Conservation (phyloP, 768 basidiomycete genomes). For the Exsudoporus frostii region DNA sequence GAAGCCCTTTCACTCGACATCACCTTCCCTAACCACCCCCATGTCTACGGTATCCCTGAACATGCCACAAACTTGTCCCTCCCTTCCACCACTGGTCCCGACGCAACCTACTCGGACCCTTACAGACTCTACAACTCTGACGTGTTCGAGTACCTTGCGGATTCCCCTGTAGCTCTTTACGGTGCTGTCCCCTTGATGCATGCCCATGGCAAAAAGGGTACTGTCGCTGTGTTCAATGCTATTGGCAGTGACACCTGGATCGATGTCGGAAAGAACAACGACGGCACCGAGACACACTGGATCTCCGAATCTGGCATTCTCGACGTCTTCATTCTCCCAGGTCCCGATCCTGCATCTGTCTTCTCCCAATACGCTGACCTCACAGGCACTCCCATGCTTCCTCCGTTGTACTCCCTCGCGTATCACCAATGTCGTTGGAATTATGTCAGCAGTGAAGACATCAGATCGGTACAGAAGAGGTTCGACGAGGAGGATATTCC, state of each 20-base stretch:
- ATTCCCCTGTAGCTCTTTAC: slow-evolving; percentile 77
- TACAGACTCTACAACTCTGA: slow-evolving; percentile 95
- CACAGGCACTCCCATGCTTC: slow-evolving; percentile 85
- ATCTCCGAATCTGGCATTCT: slow-evolving; percentile 96
- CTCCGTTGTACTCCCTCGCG: slow-evolving; percentile 85
- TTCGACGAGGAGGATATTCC: slow-evolving; percentile 97
- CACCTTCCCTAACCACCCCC: slow-evolving; percentile 85
- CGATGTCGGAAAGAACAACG: slow-evolving; percentile 60
- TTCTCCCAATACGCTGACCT: slow-evolving; percentile 83
- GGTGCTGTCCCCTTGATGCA: slow-evolving; percentile 92
- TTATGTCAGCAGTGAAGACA: slow-evolving; percentile 86
- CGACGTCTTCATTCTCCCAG: slow-evolving; percentile 91
- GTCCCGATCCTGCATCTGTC: slow-evolving; percentile 77
- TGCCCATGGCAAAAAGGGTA: slow-evolving; percentile 82
- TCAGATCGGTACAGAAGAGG: slow-evolving; percentile 76
- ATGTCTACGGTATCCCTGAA: slow-evolving; percentile 95
- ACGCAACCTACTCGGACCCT: slow-evolving; percentile 78
- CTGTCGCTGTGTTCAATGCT: slow-evolving; percentile 87
- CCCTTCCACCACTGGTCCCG: slow-evolving; percentile 81
- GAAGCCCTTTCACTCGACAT: slow-evolving; percentile 93
- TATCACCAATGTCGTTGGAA: slow-evolving; percentile 99
- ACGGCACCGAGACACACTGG: slow-evolving; percentile 90
- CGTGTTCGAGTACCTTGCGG: slow-evolving; percentile 92
- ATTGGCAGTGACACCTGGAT: slow-evolving; percentile 94
- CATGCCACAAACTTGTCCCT: slow-evolving; percentile 89